Conservation (phyloP, 345 rosid genomes). For the Hypericum androsaemum region DNA sequence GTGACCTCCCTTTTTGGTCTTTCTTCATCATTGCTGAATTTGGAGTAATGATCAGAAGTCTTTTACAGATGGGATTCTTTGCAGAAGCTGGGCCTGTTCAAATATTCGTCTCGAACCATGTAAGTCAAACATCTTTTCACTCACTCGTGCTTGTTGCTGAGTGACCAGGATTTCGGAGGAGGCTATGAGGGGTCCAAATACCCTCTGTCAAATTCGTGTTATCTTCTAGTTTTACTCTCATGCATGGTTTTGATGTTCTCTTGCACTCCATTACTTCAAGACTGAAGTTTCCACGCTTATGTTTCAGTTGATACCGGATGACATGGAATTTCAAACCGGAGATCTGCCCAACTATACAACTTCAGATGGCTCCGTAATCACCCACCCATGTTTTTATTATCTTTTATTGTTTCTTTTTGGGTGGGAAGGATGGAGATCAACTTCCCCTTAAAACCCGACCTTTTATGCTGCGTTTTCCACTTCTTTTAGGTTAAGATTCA, state of each 20-base stretch:
- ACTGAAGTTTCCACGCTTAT: background rate
- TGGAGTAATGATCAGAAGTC: background rate
- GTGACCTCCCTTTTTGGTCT: too few relatives aligned
- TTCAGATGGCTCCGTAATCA: slow-evolving; percentile 68
- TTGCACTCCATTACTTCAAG: background rate
- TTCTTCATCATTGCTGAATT: too few relatives aligned
- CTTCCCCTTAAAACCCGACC: background rate
- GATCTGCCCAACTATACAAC: slow-evolving; percentile 89
- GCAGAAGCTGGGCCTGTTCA: slow-evolving; percentile 99
- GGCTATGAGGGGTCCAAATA: background rate
- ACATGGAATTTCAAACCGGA: slow-evolving; percentile 93
- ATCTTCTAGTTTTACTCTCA: background rate
- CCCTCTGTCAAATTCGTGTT: background rate
- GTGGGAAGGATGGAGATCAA: background rate
- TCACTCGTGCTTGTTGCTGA: background rate
- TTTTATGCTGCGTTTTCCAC: slow-evolving; percentile 7
- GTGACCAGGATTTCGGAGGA: background rate
- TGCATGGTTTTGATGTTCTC: background rate
- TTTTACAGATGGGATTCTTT: slow-evolving; percentile 80
- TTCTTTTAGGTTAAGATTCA: slow-evolving; percentile 75
- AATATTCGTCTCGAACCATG: slow-evolving; percentile 91
- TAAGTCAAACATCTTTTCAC: slow-evolving; percentile 19
- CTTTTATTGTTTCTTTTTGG: background rate
- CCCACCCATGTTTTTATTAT: slow-evolving; percentile 10
- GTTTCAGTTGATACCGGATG: slow-evolving; percentile 80